These are phyloP conservation scores for Centella asiatica DNA, from an alignment of 129 eudicot species.

Conservation along the genomic window DNA sequence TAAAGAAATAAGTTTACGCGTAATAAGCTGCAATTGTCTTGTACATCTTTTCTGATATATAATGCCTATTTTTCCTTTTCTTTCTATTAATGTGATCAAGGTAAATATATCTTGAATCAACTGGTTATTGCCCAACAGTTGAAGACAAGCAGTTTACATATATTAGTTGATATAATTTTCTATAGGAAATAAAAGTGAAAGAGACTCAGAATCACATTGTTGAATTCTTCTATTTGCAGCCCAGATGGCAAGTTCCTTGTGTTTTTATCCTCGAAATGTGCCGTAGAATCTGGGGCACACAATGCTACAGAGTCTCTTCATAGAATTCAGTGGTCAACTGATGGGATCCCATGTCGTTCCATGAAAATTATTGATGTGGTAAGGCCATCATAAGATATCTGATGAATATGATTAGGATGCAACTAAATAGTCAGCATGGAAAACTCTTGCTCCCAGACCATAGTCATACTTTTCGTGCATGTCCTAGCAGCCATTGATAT, in stretches of 20 bases:
- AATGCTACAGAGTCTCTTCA: constrained; percentile 88
- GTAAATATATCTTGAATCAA: not conserved
- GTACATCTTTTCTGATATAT: too few species aligned
- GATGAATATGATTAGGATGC: not conserved
- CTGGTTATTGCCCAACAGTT: not conserved
- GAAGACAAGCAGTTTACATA: not conserved
- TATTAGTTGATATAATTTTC: not conserved
- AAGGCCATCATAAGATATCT: constrained; percentile 14
- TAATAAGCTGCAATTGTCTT: too few species aligned
- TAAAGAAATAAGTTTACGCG: not conserved
- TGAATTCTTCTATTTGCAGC: constrained; percentile 37
- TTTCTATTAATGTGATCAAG: too few species aligned
- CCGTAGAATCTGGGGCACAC: constrained; percentile 87
- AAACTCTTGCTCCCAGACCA: not conserved
- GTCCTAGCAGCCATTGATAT: too few species aligned
- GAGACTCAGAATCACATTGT: not conserved
- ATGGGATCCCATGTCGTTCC: constrained; percentile 35
- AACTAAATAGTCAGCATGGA: not conserved
- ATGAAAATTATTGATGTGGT: constrained; percentile 72
- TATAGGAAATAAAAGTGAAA: not conserved
- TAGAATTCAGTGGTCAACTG: constrained; percentile 64
- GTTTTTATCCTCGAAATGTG: constrained; percentile 71
- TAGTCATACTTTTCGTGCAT: not conserved
- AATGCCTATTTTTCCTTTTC: too few species aligned
- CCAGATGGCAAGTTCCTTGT: constrained; percentile 83